phyloP scores from a whole-genome alignment of 2,329 filamentous ascomycete genomes.

The Fusarium piperis region DNA sequence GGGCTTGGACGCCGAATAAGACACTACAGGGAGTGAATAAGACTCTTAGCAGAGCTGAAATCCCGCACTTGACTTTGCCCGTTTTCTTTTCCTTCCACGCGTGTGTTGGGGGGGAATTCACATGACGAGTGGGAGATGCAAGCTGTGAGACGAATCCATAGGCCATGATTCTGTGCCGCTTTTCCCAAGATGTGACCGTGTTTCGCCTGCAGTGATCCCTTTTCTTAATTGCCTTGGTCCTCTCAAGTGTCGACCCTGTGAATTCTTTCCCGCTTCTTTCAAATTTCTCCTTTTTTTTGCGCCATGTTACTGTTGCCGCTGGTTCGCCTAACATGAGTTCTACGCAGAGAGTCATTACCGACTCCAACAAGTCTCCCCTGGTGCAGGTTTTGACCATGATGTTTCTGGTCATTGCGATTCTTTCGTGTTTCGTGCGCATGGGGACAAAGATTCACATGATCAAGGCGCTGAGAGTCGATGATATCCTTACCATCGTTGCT shows the following conservation, averaged over 20 bases:
- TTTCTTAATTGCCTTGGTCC: neutral
- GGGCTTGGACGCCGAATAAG: neutral
- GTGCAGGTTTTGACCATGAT: conserved; percentile 44
- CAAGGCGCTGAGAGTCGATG: conserved; percentile 41
- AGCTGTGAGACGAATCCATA: neutral
- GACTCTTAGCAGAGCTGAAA: neutral
- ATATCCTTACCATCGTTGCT: conserved; percentile 38
- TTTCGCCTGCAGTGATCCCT: neutral
- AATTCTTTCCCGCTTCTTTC: neutral
- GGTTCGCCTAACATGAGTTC: conserved; percentile 29
- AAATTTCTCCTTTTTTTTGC: neutral
- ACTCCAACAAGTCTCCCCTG: conserved; percentile 44
- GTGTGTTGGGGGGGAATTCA: neutral
- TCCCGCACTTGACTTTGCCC: neutral
- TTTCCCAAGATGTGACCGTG: neutral
- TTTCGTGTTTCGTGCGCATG: conserved; percentile 38
- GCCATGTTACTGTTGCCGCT: neutral
- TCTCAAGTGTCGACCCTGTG: neutral
- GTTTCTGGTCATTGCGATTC: conserved; percentile 42
- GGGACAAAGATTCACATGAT: conserved; percentile 45
- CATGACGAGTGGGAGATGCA: neutral
- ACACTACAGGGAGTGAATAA: neutral
- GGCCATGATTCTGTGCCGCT: neutral
- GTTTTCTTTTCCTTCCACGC: neutral
- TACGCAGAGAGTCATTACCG: conserved; percentile 41